These are phyloP conservation scores for Elaeis oleifera DNA, from an alignment of 202 grass and related monocot species.

Conservation along the genomic window DNA sequence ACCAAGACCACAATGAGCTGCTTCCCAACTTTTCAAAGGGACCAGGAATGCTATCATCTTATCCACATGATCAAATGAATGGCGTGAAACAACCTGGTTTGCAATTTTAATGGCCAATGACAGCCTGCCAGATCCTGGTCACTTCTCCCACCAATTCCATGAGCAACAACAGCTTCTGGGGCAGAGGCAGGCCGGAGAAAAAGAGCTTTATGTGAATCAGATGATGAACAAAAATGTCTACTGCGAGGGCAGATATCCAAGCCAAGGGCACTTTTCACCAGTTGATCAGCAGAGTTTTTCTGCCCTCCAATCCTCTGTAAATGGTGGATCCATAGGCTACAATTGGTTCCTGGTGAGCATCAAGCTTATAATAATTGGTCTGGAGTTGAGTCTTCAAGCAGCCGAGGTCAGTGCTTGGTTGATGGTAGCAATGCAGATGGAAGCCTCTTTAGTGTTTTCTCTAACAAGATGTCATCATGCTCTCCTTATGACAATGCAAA, in stretches of 20 bases:
- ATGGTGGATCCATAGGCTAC: constrained; percentile 21
- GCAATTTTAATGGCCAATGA: constrained; percentile 30
- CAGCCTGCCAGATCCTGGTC: constrained; percentile 15
- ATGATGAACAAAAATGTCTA: constrained; percentile 24
- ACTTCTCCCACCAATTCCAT: constrained; percentile 20
- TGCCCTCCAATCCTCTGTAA: constrained; percentile 9
- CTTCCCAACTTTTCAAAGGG: constrained; percentile 23
- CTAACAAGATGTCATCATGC: constrained; percentile 25
- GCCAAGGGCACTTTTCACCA: constrained; percentile 24
- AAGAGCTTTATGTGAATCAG: constrained; percentile 24
- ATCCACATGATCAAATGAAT: constrained; percentile 28
- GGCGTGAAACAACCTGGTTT: constrained; percentile 28
- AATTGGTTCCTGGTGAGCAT: constrained; percentile 24
- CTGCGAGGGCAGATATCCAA: constrained; percentile 18
- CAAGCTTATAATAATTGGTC: constrained; percentile 31
- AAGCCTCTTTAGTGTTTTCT: constrained; percentile 40
- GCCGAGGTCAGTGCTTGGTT: constrained; percentile 26
- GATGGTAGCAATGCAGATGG: constrained; percentile 34
- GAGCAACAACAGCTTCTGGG: constrained; percentile 25
- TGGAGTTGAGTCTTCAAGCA: constrained; percentile 23
- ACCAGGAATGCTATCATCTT: constrained; percentile 14
- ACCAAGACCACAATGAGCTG: constrained; percentile 23
- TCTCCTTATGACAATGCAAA: constrained; percentile 19
- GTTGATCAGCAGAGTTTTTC: constrained; percentile 25
- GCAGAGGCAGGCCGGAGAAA: neutral